Evolutionary conservation across 1,284 basidiomycete species (phyloP).

Genomic region (Moesziomyces antarcticus): DNA sequence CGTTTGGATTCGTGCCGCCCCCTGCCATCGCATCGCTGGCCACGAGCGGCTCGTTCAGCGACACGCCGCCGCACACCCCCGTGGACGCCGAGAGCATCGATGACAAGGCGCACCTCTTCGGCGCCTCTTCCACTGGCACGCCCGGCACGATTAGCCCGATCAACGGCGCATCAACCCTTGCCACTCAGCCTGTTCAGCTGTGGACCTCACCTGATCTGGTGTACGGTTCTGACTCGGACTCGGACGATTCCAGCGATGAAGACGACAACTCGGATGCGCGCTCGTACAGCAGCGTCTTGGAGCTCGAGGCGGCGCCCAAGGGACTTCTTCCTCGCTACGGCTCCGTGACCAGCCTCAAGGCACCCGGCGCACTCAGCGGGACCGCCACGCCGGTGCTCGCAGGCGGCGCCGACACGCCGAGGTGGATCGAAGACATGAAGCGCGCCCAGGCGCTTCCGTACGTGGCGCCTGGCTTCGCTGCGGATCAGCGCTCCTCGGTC

Average conservation of each 20-base stretch:
- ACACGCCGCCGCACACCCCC: conserved; percentile 12
- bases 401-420: conserved; percentile 35
- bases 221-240: conserved; percentile 40
- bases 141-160: conserved; percentile 24
- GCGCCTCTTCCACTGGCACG: conserved; percentile 7
- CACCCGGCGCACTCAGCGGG: conserved; percentile 9
- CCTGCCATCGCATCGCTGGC: conserved; percentile 10
- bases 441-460: conserved; percentile 30
- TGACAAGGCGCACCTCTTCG: conserved; percentile 31
- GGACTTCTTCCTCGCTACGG: conserved; percentile 25
- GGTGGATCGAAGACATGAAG: conserved; percentile 49
- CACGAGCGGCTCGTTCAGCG: conserved; percentile 4
- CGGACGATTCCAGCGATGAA: conserved; percentile 5
- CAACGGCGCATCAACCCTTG: neutral
- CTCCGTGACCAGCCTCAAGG: conserved; percentile 16
- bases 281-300: conserved; percentile 21
- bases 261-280: conserved; percentile 24
- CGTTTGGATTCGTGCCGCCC: conserved; percentile 7
- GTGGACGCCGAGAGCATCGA: conserved; percentile 28
- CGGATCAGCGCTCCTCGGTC: conserved; percentile 11
- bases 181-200: conserved; percentile 26
- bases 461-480: conserved; percentile 37
- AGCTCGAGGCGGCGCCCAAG: conserved; percentile 4
- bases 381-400: conserved; percentile 10
- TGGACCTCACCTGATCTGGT: conserved; percentile 49